A percentile compares a stretch with the other conserved stretches of the same genome.
These are phyloP conservation scores for Trypanosoma mega DNA, from an alignment of 208 protist genomes.

Conservation along the genomic window DNA sequence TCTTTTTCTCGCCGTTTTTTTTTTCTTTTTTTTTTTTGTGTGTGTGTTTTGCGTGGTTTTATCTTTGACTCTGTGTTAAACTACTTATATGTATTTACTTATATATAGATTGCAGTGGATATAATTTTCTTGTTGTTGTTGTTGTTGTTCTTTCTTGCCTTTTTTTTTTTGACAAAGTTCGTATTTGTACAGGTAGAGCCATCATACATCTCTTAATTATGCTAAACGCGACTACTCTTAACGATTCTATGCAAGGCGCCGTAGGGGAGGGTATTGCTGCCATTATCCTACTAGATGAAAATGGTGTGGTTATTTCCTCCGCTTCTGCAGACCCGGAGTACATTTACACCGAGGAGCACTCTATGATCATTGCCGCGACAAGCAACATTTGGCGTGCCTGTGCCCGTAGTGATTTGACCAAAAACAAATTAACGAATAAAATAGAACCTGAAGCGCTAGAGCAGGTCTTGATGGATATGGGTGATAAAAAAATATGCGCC, in stretches of 20 bases:
- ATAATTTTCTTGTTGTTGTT: constrained; percentile 5
- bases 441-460: constrained; percentile 68
- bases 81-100: not conserved
- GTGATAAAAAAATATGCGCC: constrained; percentile 61
- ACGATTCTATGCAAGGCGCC: constrained; percentile 37
- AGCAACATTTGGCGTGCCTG: constrained; percentile 82
- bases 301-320: constrained; percentile 57
- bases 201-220: constrained; percentile 28
- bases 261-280: constrained; percentile 62
- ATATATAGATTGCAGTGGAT: not conserved
- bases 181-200: not conserved
- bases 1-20: too few relatives aligned
- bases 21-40: too few relatives aligned
- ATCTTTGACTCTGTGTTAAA: too few relatives aligned
- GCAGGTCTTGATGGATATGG: constrained; percentile 67
- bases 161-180: not conserved
- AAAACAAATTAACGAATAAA: constrained; percentile 60
- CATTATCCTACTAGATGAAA: constrained; percentile 52
- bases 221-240: constrained; percentile 70
- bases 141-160: not conserved
- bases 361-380: constrained; percentile 52
- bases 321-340: constrained; percentile 33
- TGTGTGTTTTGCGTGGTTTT: too few relatives aligned
- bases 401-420: constrained; percentile 48
- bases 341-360: constrained; percentile 36